Conservation (phyloP, 805 yeast genomes). For the Phaffomyces thermotolerans region DNA sequence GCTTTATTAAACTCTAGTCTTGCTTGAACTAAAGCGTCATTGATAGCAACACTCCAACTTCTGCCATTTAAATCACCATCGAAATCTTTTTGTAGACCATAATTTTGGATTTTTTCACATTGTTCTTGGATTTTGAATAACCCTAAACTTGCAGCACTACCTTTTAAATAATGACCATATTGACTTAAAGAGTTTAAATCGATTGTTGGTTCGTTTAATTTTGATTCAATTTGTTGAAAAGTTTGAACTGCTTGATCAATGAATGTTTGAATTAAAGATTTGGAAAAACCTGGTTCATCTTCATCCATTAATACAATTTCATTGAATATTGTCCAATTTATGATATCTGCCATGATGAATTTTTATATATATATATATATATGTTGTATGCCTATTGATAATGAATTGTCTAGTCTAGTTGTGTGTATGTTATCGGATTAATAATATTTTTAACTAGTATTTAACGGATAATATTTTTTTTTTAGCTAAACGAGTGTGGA, state of each 20-base stretch:
- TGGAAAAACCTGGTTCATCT: slow-evolving; percentile 87
- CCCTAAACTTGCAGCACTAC: slow-evolving; percentile 93
- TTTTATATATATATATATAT: no score
- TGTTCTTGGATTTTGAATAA: slow-evolving; percentile 72
- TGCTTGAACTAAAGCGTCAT: slow-evolving; percentile 47
- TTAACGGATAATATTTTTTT: no score
- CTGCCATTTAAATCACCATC: slow-evolving; percentile 22
- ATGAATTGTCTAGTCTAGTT: no score
- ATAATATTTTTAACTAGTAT: no score
- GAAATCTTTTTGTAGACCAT: slow-evolving; percentile 45
- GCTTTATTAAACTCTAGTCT: slow-evolving; percentile 44
- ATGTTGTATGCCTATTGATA: no score
- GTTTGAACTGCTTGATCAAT: slow-evolving; percentile 86
- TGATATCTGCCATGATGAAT: slow-evolving; percentile 43
- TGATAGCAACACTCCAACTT: slow-evolving; percentile 31
- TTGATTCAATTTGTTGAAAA: slow-evolving; percentile 57
- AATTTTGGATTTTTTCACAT: slow-evolving; percentile 90
- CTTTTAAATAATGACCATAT: slow-evolving; percentile 89
- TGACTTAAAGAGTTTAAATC: slow-evolving; percentile 53
- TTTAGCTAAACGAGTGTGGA: no score
- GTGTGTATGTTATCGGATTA: no score
- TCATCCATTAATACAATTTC: slow-evolving; percentile 94
- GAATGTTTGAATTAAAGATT: slow-evolving; percentile 70
- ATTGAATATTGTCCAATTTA: slow-evolving; percentile 83
- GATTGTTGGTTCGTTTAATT: slow-evolving; percentile 28